phyloP scores from a whole-genome alignment of 2,329 filamentous ascomycete species.

The Ophiostoma novo-ulmi region DNA sequence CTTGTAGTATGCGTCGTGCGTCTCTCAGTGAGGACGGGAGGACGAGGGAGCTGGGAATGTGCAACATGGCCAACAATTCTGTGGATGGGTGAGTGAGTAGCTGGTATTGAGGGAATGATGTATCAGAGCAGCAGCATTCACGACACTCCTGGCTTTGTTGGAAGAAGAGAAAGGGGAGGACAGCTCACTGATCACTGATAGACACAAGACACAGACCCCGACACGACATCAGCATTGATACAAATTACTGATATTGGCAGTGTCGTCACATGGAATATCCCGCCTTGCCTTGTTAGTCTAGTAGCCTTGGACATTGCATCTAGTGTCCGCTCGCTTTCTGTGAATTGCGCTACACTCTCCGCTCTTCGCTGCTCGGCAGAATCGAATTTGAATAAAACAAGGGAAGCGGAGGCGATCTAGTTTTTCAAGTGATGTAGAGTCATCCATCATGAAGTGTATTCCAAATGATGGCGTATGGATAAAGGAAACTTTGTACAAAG shows the following conservation, averaged over 20 bases:
- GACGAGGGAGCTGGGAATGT: conserved; percentile 8
- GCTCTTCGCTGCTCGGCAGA: neutral
- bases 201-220: too few relatives aligned
- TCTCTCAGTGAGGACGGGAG: neutral
- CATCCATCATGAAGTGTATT: neutral
- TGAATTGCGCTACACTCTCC: neutral
- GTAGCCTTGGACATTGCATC: conserved; percentile 3
- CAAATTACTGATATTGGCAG: neutral
- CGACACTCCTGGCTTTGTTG: too few relatives aligned
- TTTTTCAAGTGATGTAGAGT: neutral
- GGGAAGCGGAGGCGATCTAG: neutral
- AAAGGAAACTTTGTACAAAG: too few relatives aligned
- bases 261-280: conserved; percentile 12
- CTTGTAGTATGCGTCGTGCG: neutral
- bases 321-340: neutral
- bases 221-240: neutral
- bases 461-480: neutral
- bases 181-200: too few relatives aligned
- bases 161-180: too few relatives aligned
- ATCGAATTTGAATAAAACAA: neutral
- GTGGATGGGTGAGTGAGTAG: neutral
- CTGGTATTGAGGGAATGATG: neutral
- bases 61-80: neutral
- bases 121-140: neutral
- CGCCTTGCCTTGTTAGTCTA: neutral